Conservation (phyloP, 1,284 basidiomycete species). For the Moesziomyces parantarcticus region DNA sequence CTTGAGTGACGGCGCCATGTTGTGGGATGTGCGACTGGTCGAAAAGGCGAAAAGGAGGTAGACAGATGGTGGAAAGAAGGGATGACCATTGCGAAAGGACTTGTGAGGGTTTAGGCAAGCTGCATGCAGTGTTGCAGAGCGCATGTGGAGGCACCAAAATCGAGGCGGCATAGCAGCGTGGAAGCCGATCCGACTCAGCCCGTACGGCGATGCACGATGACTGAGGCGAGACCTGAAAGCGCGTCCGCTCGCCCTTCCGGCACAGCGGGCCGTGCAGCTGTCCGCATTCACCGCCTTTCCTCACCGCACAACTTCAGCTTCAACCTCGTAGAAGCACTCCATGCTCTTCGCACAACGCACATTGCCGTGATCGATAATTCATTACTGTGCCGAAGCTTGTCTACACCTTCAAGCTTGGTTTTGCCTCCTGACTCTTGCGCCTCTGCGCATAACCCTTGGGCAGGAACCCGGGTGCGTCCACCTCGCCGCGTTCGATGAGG, state of each 20-base stretch:
- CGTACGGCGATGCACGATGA: no score
- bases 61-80: neutral
- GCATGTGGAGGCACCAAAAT: no score
- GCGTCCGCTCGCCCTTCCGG: no score
- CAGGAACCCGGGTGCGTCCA: conserved; percentile 63
- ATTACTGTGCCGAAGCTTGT: neutral
- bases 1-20: conserved; percentile 62
- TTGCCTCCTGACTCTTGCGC: conserved; percentile 41
- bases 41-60: conserved; percentile 3
- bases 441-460: conserved; percentile 58
- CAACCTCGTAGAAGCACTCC: no score
- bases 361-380: neutral
- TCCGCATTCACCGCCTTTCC: no score
- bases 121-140: no score
- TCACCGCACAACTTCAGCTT: no score
- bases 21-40: neutral
- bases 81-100: neutral
- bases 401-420: conserved; percentile 35
- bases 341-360: no score
- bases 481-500: conserved; percentile 73
- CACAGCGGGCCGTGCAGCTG: no score
- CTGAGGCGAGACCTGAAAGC: no score
- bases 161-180: no score
- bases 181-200: no score
- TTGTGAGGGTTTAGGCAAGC: neutral